Evolutionary conservation across 1,139 yeast genomes (phyloP), one percentile per base, ranked within the genome.

Genomic region (Suhomyces guaymorum): DNA sequence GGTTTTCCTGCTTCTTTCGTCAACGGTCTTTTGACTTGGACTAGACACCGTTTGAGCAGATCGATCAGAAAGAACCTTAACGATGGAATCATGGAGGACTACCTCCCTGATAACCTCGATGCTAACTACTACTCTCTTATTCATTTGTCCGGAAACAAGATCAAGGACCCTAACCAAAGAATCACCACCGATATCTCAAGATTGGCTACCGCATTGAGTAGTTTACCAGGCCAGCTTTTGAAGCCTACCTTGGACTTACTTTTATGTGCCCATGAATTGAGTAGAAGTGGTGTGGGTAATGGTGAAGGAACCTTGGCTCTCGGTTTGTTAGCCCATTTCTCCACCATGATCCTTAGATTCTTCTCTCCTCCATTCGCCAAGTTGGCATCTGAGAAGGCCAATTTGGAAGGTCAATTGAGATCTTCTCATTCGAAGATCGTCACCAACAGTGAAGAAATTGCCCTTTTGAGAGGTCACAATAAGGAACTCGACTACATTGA

Each of bases 341-440:
- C 96, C 12, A 88, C 96, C 3, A 71, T 81, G 30, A 66, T 84
- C 28, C 66, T 90, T 47, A 73, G 84, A 46, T 67, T 85, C 37
- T 78, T 89, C 49, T 86, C 96, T 9, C 97, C 97, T 7, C 95
- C 95, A 32, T 90, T 90, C 55, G 94, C 96, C 17, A 83, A 76
- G 53, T 69, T 87, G 37, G 88, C 95, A 1, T 73, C 88, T 34
- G 80, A 81, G 43, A 80, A 82, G 53, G 92, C 96, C 10, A 76
- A 80, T 33, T 66, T 88, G 35, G 97, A 90, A 59, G 95, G 96
- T 41, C 83, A 85, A 52, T 82, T 88, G 47, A 78, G 96, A 48
- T 76, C 84, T 15, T 75, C 85, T 21, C 97, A 90, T 58, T 79
- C 96, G 2, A 82, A 88, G 52, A 69, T 90, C 22, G 89, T 87